Conservation (phyloP, 2,329 filamentous ascomycete species). For the Aulographum hederae region DNA sequence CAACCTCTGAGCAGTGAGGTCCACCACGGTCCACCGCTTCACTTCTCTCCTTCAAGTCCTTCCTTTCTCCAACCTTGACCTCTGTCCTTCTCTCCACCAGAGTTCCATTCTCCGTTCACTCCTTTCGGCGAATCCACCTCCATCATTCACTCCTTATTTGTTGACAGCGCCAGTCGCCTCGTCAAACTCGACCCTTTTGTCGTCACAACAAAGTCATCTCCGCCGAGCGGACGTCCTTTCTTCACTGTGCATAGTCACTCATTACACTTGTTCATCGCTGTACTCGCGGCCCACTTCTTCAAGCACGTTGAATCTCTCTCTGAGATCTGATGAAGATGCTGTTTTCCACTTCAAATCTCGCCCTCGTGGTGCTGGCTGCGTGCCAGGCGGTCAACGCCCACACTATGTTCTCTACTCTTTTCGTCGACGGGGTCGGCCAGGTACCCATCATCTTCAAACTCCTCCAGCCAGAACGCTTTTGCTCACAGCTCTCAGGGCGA, state of each 20-base stretch:
- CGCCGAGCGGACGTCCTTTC: too few species aligned
- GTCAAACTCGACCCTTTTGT: too few species aligned
- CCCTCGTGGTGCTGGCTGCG: conserved; percentile 12
- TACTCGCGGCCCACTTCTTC: too few species aligned
- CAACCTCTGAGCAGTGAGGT: background rate
- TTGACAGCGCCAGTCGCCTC: too few species aligned
- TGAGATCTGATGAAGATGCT: background rate
- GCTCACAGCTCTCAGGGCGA: conserved; percentile 4
- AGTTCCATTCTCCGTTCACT: background rate
- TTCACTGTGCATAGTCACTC: too few species aligned
- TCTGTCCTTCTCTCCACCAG: background rate
- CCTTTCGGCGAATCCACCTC: background rate
- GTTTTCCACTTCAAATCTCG: background rate
- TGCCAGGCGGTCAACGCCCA: conserved; percentile 29
- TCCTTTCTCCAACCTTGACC: too few species aligned
- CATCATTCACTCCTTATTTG: background rate
- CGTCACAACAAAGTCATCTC: too few species aligned
- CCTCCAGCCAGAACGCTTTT: conserved; percentile 31
- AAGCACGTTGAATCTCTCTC: too few species aligned
- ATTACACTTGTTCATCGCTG: background rate
- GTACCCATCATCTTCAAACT: conserved; percentile 54
- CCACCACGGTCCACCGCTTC: too few species aligned
- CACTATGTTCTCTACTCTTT: conserved; percentile 45
- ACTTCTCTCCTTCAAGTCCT: background rate
- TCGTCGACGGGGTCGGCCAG: conserved; percentile 41